Evolutionary conservation across 805 yeast species (phyloP).

Genomic region (Starmerella potacharoeniae): DNA sequence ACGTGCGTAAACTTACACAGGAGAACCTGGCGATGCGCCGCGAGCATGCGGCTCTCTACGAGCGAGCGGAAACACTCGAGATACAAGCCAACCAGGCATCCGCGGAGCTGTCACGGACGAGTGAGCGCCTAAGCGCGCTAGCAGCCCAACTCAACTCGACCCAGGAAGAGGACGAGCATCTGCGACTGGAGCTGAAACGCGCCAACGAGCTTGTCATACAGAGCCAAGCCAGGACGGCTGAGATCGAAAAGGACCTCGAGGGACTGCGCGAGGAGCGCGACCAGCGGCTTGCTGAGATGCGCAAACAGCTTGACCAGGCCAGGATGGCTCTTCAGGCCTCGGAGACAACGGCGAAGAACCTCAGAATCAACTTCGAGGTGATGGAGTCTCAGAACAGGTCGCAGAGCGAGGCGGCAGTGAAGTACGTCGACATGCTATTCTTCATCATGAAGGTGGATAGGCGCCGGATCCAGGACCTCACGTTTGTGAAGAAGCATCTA

Average conservation of each 20-base stretch:
- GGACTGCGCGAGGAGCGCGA: background rate
- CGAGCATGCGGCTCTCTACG: background rate
- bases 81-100: background rate
- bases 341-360: background rate
- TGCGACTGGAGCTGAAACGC: background rate
- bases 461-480: slow-evolving; percentile 2
- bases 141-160: background rate
- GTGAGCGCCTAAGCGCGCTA: background rate
- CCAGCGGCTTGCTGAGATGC: background rate
- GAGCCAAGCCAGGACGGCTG: background rate
- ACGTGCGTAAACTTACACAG: background rate
- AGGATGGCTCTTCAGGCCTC: background rate
- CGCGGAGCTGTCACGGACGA: background rate
- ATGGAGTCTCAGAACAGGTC: background rate
- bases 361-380: background rate
- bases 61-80: background rate
- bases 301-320: background rate
- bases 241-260: background rate
- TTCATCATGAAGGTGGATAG: background rate
- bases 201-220: background rate
- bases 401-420: background rate
- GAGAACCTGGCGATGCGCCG: slow-evolving; percentile 2
- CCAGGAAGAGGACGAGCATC: background rate
- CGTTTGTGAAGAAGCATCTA: slow-evolving; percentile 2
- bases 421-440: slow-evolving; percentile 1